Evolutionary conservation across 768 basidiomycete species (phyloP).

Genomic region (Psilocybe tampanensis): DNA sequence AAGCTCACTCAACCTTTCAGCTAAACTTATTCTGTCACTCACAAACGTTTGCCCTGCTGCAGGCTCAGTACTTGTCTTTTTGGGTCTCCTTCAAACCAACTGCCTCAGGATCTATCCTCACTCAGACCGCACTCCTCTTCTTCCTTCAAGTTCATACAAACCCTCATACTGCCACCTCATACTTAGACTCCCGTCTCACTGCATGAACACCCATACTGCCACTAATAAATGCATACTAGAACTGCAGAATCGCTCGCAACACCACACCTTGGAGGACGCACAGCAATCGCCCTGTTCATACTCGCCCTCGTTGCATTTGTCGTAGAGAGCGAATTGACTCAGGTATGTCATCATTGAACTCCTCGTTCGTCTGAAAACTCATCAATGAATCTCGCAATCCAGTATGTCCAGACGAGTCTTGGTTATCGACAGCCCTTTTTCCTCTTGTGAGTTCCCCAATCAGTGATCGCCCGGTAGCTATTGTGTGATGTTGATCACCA

Average conservation of each 20-base stretch:
- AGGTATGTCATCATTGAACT: conserved; percentile 47
- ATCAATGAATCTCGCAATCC: conserved; percentile 7
- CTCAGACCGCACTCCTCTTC: background rate
- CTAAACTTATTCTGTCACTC: no score
- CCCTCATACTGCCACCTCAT: background rate
- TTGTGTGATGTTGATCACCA: background rate
- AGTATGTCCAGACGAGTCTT: conserved; percentile 82
- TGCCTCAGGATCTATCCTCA: no score
- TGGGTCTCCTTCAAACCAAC: background rate
- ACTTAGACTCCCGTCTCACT: background rate
- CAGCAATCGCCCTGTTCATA: conserved; percentile 58
- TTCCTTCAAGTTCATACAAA: no score
- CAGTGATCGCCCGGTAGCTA: background rate
- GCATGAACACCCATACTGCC: background rate
- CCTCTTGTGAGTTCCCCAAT: conserved; percentile 63
- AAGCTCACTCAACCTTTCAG: no score
- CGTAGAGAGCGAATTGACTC: conserved; percentile 72
- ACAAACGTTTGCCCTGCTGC: conserved; percentile 9
- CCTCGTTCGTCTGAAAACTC: background rate
- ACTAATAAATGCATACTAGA: conserved; percentile 18
- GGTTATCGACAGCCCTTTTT: conserved; percentile 89
- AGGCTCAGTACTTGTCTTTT: conserved; percentile 5
- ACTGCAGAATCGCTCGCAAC: conserved; percentile 18
- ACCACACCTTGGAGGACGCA: conserved; percentile 47
- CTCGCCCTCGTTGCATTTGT: conserved; percentile 73